Percentiles rank a stretch among this genome's conserved stretches.
These are phyloP conservation scores for Teunomyces funiuensis DNA, from an alignment of 805 yeast genomes.

Conservation along the genomic window DNA sequence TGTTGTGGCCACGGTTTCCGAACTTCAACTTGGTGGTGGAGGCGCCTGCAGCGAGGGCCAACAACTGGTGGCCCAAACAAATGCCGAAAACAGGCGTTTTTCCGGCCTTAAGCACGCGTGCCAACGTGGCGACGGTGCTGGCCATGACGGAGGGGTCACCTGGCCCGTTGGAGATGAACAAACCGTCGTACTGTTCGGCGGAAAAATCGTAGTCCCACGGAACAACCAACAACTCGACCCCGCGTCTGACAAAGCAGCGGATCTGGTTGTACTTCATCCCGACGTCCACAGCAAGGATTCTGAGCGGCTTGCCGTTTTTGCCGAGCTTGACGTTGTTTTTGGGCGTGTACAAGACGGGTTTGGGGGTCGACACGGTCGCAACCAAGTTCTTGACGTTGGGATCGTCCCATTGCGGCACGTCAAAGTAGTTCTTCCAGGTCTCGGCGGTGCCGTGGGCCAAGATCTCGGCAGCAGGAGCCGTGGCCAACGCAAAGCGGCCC, in stretches of 20 bases:
- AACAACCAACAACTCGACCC: constrained; percentile 92
- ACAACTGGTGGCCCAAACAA: constrained; percentile 95
- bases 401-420: constrained; percentile 85
- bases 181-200: constrained; percentile 84
- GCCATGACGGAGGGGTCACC: constrained; percentile 95
- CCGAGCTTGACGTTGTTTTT: constrained; percentile 51
- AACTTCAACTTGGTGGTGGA: constrained; percentile 87
- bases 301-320: constrained; percentile 72
- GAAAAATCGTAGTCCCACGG: constrained; percentile 93
- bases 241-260: constrained; percentile 93
- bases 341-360: constrained; percentile 78
- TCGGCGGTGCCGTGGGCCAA: constrained; percentile 29
- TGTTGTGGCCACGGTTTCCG: constrained; percentile 99
- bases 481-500: constrained; percentile 71
- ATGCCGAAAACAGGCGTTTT: constrained; percentile 95
- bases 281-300: constrained; percentile 90
- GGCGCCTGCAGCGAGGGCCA: constrained; percentile 96
- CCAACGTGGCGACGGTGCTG: constrained; percentile 60
- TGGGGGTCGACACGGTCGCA: constrained; percentile 78
- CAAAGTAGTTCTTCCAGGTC: constrained; percentile 62
- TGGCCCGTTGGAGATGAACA: constrained; percentile 96
- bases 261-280: constrained; percentile 98
- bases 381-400: constrained; percentile 92
- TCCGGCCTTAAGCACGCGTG: constrained; percentile 56
- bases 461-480: constrained; percentile 29